phyloP scores from a whole-genome alignment of 306 rosid species.

The Casuarina cunninghamiana region DNA sequence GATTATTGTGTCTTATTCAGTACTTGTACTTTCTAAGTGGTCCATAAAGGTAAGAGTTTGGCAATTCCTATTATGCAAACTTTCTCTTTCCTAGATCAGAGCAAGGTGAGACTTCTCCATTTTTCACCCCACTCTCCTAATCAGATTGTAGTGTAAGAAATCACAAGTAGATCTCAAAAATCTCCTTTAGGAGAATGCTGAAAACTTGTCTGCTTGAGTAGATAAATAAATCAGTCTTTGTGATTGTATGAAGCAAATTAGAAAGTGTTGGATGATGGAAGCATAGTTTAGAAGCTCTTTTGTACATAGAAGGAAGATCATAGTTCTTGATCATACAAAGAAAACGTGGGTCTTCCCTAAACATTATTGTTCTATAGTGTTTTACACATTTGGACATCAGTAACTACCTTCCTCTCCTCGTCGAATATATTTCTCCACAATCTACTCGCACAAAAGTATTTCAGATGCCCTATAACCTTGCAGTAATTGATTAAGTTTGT shows the following conservation, averaged over 20 bases:
- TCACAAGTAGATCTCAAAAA: background rate
- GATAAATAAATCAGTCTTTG: background rate
- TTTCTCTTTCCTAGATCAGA: background rate
- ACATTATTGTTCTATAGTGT: background rate
- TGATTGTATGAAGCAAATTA: background rate
- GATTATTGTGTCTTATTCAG: slow-evolving; percentile 14
- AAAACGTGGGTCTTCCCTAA: background rate
- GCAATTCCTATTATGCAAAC: background rate
- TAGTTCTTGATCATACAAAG: background rate
- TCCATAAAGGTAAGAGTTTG: slow-evolving; percentile 13
- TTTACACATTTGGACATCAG: background rate
- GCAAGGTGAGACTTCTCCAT: background rate
- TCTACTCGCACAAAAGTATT: background rate
- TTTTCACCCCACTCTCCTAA: background rate
- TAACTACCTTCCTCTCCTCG: background rate
- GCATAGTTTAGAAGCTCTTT: background rate
- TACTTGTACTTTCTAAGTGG: background rate
- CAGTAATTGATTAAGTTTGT: background rate
- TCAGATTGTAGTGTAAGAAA: background rate
- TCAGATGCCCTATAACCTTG: background rate
- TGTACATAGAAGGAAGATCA: background rate
- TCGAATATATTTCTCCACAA: background rate
- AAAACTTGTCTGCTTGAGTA: background rate
- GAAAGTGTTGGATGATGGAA: background rate
- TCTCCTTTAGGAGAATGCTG: background rate